Evolutionary conservation across 106 monocot genomes (phyloP), one percentile per base, ranked within the genome.

Genomic region (Dioscorea zingiberensis): DNA sequence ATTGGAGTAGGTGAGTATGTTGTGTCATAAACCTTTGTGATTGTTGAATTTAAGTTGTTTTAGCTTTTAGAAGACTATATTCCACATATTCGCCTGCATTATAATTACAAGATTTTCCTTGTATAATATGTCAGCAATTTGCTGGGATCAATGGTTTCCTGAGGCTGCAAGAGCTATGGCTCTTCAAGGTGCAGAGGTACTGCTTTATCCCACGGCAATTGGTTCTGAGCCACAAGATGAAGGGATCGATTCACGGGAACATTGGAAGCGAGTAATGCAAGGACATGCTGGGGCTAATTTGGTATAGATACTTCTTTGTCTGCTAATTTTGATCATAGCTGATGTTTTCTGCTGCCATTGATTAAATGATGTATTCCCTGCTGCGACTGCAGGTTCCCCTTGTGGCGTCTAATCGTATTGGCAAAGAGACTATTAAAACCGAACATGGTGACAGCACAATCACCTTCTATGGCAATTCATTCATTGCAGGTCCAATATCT

Each of bases 71-170:
- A 51, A 51, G 3, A 18, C 15, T 1, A 51, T 18, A 51, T 18
- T 51, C 54, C 27, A 62, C 13, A 38, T 38, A 8, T 10, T 25
- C 10, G 22, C 26, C 56, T 59, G 30, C 19, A n/a, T n/a, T n/a
- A n/a, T n/a, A n/a, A n/a, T n/a, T n/a, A n/a, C n/a, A n/a, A n/a
- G n/a, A n/a, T n/a, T n/a, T n/a, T n/a, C n/a, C n/a, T n/a, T n/a
- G n/a, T n/a, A 64, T 55, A 22, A 21, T 47, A 3, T 57, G 58
- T 3, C 60, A 91, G 91, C 83, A 60, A 95, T 95, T 70, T 95
- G 95, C 49, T 95, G 95, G 95, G 95, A 95, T 75, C 95, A 95
- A 47, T 95, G 95, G 95, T 95, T 95, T 72, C 95, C 95, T 19
- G 95, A 95, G 64, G 85, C 80, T 57, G 95, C 95, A 65, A 59